Evolutionary conservation across 129 eudicot genomes (phyloP), one percentile per base, ranked within the genome.

Genomic region (Flaveria robusta): DNA sequence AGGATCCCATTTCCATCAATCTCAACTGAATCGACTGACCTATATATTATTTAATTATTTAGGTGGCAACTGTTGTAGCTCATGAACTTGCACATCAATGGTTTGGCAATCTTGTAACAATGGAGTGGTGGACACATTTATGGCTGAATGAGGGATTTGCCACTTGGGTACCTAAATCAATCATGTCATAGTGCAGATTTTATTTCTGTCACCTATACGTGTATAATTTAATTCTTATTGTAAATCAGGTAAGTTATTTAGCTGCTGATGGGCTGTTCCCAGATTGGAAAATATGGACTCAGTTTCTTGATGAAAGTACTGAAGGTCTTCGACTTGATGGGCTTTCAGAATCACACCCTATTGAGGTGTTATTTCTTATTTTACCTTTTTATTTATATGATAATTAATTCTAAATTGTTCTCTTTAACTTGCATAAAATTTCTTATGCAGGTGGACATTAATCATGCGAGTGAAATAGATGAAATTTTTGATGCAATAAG

Each of bases 121-220:
- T 95, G 97, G 99, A 95, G 74, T 95, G 99, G 99, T 95, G 97
- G 99, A 95, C 99, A 3, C 96, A 91, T 83, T 74, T 95, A 66
- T 95, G 99, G 99, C 81, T 95, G 85, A 95, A 91, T 72, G 99
- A 95, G 82, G 99, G 99, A 66, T 95, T 95, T 79, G 97, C 99
- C 41, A 95, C 99, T 79, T 95, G 99, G 99, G 99, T 95, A 88
- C 50, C 55, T 18, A 34, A 47, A 72, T 34, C 34, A 73, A 45
- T 27, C 47, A 27, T n/a, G 23, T 23, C 68, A 63, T 62, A 15
- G 39, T 41, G 50, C 74, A 52, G 49, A 43, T 68, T 49, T 71
- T 77, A 58, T 42, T 55, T 77, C 24, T 72, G 27, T 15, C 70
- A 46, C 41, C 60, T 66, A 34, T 60, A 65, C 18, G 3, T 5